phyloP scores from a whole-genome alignment of 2,329 filamentous ascomycete genomes.

The Samsoniella hepiali region DNA sequence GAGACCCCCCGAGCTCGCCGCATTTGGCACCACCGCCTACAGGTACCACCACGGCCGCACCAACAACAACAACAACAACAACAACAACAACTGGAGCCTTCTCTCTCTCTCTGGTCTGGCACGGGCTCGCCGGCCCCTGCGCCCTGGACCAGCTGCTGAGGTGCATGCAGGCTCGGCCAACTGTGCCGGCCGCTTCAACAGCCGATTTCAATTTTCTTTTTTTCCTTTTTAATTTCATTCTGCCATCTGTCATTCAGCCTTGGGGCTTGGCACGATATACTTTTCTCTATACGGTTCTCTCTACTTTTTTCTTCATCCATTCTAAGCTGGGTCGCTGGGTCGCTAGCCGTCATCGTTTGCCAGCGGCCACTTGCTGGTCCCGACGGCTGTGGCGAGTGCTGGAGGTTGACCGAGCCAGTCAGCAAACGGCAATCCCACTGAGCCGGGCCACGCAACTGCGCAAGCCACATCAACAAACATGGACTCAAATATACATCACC shows the following conservation, averaged over 20 bases:
- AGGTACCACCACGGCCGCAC: neutral
- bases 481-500: neutral
- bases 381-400: neutral
- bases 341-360: too few species aligned
- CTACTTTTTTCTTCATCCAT: neutral
- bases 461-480: neutral
- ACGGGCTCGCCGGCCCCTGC: conserved; percentile 1
- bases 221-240: neutral
- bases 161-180: neutral
- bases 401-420: conserved; percentile 12
- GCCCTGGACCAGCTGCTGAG: neutral
- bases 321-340: neutral
- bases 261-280: neutral
- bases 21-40: neutral
- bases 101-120: neutral
- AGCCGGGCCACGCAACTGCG: neutral
- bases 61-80: neutral
- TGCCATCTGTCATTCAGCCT: neutral
- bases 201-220: neutral
- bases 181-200: neutral
- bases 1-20: neutral
- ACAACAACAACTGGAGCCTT: neutral
- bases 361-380: neutral
- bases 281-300: neutral
- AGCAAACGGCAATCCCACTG: neutral